Evolutionary conservation across 129 eudicot genomes (phyloP).

Genomic region (Flaveria ramosissima): DNA sequence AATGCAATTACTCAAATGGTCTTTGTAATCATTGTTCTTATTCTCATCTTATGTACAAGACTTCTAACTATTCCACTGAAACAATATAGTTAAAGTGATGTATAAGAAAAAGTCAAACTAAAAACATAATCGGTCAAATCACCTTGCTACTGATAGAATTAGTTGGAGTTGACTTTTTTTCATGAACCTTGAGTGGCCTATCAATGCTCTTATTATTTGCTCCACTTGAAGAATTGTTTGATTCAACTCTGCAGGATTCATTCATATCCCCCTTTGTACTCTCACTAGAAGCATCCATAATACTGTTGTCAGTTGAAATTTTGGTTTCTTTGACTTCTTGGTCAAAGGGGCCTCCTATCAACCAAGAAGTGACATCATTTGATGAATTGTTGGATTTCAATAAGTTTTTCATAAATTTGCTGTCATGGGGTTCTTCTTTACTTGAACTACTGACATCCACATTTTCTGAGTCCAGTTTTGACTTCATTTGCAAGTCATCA

Average conservation of each 20-base stretch:
- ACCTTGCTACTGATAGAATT: conserved; percentile 35
- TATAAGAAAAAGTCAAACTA: not conserved
- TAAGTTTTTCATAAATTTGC: not conserved
- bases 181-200: conserved; percentile 41
- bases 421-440: conserved; percentile 19
- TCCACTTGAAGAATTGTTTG: conserved; percentile 25
- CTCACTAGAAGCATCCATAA: conserved; percentile 18
- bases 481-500: conserved; percentile 8
- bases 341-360: conserved; percentile 22
- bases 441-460: conserved; percentile 16
- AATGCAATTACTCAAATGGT: no score
- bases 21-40: no score
- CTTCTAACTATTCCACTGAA: not conserved
- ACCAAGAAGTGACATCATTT: conserved; percentile 17
- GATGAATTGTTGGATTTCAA: conserved; percentile 5
- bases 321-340: conserved; percentile 20
- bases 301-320: conserved; percentile 15
- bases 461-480: conserved; percentile 18
- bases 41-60: no score
- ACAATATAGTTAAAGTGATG: not conserved
- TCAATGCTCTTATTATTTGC: conserved; percentile 25
- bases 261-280: conserved; percentile 13
- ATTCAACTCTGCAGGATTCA: conserved; percentile 21
- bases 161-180: conserved; percentile 33
- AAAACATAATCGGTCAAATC: conserved; percentile 15